Percentiles rank a stretch among this genome's conserved stretches.
Conservation (phyloP, 208 protist species). For the Blastocrithidia nonstop region DNA sequence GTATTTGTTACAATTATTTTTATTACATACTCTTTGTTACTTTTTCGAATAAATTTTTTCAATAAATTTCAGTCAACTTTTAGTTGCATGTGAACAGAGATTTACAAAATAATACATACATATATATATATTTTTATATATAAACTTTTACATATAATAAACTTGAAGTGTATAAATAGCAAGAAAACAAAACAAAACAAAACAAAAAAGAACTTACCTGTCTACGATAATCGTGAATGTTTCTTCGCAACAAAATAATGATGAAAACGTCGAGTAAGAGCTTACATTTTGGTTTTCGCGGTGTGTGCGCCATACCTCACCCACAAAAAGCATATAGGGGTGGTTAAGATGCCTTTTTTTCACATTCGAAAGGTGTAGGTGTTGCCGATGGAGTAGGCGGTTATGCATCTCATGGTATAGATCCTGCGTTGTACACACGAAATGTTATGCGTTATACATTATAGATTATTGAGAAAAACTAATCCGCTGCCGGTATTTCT, state of each 20-base stretch:
- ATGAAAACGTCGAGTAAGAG: not conserved
- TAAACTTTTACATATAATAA: not conserved
- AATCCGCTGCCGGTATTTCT: constrained; percentile 4
- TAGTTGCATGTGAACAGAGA: no score
- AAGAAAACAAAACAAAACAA: not conserved
- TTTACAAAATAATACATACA: not conserved
- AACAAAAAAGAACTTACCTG: constrained; percentile 1
- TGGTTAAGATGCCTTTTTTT: constrained; percentile 73
- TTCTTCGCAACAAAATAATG: not conserved
- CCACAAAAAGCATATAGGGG: constrained; percentile 57
- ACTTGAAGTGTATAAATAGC: not conserved
- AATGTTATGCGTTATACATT: constrained; percentile 59
- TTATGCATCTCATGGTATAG: constrained; percentile 45
- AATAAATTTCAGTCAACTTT: no score
- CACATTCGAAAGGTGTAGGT: constrained; percentile 51
- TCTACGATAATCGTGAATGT: not conserved
- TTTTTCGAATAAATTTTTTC: no score
- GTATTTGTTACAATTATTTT: no score
- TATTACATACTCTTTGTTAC: no score
- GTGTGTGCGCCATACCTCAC: constrained; percentile 56
- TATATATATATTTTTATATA: constrained; percentile 1
- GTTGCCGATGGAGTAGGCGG: constrained; percentile 80
- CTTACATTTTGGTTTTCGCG: constrained; percentile 42
- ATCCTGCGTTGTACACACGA: constrained; percentile 64
- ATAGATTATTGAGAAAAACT: constrained; percentile 17